Evolutionary conservation across 164 flowering plant species (phyloP), one percentile per base, ranked within the genome.

Genomic region (Vitis cinerea): DNA sequence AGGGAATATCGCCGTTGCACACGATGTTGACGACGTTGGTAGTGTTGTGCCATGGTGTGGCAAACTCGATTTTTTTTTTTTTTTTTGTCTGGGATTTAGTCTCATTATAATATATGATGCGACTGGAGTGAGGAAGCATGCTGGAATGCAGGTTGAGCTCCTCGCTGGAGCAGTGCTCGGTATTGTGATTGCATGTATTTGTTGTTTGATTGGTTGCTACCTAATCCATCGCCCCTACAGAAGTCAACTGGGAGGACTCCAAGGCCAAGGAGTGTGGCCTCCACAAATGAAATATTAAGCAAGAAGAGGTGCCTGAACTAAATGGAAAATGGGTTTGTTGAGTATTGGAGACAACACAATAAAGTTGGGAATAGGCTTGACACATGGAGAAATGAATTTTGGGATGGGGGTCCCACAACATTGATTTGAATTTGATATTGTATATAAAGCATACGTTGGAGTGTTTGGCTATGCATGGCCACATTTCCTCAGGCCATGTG

Each of bases 71-170:
- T 17, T 17, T 17, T 17, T 17, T 17, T 17, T 77, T 91, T 17
- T 94, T 94, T 82, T 94, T 67, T 88, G 96, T 74, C 81, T 94
- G 85, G 96, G 96, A 66, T 91, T 94, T 68, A 88, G 88, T 73
- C 80, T 87, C 69, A 89, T 94, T 65, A 96, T 91, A 50, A 94
- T 94, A 97, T 94, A 91, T 74, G 97, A 91, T 79, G 98, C 98
- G 0, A 89, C 83, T 49, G 98, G 98, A 4, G 97, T 94, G 10
- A 73, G 98, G n/a, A 77, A 94, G 50, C 98, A 94, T 62, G 98
- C 97, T 7, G 98, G 98, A 9, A 86, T 94, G 88, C 96, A 94
- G 74, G 98, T 97, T 11, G 83, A 94, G 77, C 97, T 94, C 56
- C 59, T 94, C 73, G 98, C 86, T 31, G 98, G 98, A 75, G 98